Evolutionary conservation across 2,329 filamentous ascomycete species (phyloP).

Genomic region (Metarhizium anisopliae): DNA sequence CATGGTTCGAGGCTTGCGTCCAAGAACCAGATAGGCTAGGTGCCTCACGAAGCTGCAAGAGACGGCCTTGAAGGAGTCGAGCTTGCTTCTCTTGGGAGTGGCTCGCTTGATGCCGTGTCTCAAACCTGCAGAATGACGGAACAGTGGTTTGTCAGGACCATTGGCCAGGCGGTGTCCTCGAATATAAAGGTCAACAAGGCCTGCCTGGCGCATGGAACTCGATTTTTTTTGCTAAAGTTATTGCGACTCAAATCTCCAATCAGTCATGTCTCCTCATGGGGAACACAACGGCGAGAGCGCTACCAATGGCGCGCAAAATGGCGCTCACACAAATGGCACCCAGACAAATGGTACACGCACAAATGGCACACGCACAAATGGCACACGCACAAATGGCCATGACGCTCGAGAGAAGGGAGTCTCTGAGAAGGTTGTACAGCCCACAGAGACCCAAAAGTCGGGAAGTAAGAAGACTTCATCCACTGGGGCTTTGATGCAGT

Average conservation of each 20-base stretch:
- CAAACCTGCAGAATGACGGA: background rate
- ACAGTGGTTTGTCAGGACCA: background rate
- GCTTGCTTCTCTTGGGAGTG: background rate
- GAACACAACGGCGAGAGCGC: background rate
- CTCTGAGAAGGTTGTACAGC: background rate
- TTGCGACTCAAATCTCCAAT: background rate
- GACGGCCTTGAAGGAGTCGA: background rate
- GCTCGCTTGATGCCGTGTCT: background rate
- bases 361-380: conserved; percentile 9
- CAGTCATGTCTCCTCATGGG: background rate
- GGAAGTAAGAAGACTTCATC: conserved; percentile 6
- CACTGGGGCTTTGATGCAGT: conserved; percentile 19
- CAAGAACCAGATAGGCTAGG: background rate
- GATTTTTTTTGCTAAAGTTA: background rate
- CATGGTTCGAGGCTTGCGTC: background rate
- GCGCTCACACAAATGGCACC: conserved; percentile 11
- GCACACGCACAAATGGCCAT: conserved; percentile 8
- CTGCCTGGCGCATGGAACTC: background rate
- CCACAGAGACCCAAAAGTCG: background rate
- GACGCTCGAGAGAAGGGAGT: conserved; percentile 5
- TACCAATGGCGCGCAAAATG: conserved; percentile 12
- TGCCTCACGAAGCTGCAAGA: background rate
- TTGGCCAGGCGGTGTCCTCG: background rate
- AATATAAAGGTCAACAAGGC: background rate
- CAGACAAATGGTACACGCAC: conserved; percentile 5